These are phyloP conservation scores for Evernia prunastri DNA, from an alignment of 495 filamentous ascomycete genomes.

Conservation along the genomic window DNA sequence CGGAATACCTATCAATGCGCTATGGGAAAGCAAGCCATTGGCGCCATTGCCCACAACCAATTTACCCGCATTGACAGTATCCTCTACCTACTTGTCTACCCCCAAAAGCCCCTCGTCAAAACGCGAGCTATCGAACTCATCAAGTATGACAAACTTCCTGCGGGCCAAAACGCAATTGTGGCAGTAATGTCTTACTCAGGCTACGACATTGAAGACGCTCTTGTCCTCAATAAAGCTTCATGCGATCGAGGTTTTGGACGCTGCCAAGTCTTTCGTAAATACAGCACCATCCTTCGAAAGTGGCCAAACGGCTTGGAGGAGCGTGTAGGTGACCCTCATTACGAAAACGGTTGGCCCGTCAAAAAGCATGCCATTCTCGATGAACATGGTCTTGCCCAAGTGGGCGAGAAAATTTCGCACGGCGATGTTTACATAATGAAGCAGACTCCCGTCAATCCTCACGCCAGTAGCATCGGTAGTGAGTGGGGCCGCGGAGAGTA, in stretches of 20 bases:
- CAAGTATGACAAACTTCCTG: constrained; percentile 95
- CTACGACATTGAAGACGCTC: constrained; percentile 98
- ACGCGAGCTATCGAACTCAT: constrained; percentile 93
- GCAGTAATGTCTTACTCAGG: constrained; percentile 99
- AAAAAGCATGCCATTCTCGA: constrained; percentile 70
- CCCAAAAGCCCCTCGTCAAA: constrained; percentile 95
- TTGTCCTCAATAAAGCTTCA: constrained; percentile 93
- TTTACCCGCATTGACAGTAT: constrained; percentile 93
- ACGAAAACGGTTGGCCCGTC: constrained; percentile 56
- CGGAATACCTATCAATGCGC: constrained; percentile 99
- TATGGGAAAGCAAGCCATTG: constrained; percentile 99
- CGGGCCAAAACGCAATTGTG: constrained; percentile 92
- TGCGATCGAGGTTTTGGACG: constrained; percentile 90
- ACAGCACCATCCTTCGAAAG: constrained; percentile 66
- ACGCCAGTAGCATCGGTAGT: constrained; percentile 54
- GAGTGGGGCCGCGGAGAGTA: constrained; percentile 56
- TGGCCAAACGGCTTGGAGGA: constrained; percentile 78
- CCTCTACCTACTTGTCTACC: constrained; percentile 94
- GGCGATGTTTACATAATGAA: constrained; percentile 88
- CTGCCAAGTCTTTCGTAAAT: constrained; percentile 91
- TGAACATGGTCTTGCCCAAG: constrained; percentile 72
- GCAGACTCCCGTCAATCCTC: constrained; percentile 65
- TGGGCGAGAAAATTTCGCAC: constrained; percentile 64
- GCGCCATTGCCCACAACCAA: constrained; percentile 94
- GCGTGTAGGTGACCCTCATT: constrained; percentile 51